phyloP scores from a whole-genome alignment of 257 asterid species.

The Ehretia macrophylla region DNA sequence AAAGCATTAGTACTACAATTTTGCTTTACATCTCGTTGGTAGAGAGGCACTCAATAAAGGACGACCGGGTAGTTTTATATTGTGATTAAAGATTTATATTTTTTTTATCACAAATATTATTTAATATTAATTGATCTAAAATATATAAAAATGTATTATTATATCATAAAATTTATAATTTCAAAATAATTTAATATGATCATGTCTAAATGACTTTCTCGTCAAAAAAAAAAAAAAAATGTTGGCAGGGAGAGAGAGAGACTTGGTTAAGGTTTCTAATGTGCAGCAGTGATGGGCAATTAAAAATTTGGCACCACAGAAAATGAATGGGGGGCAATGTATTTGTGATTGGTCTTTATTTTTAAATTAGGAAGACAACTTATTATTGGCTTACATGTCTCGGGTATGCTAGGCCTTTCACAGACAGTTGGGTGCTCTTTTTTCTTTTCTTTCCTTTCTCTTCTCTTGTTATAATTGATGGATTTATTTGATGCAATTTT shows the following conservation, averaged over 20 bases:
- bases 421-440: neutral
- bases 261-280: neutral
- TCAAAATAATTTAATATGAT: too few relatives aligned
- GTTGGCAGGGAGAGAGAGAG: neutral
- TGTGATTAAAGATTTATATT: too few relatives aligned
- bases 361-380: neutral
- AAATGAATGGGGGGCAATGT: too few relatives aligned
- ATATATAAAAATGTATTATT: too few relatives aligned
- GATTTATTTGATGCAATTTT: too few relatives aligned
- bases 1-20: neutral
- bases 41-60: neutral
- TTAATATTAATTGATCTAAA: neutral
- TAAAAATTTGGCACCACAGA: neutral
- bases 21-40: neutral
- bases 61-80: too few relatives aligned
- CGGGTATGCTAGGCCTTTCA: neutral
- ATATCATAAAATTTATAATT: too few relatives aligned
- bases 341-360: neutral
- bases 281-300: neutral
- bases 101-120: too few relatives aligned
- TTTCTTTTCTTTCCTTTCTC: neutral
- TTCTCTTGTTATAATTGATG: neutral
- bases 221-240: too few relatives aligned
- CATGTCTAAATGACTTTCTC: too few relatives aligned
- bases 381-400: neutral